Base-by-base conservation (phyloP, 2,329 filamentous ascomycete genomes). In the Epichloe bromicola region DNA sequence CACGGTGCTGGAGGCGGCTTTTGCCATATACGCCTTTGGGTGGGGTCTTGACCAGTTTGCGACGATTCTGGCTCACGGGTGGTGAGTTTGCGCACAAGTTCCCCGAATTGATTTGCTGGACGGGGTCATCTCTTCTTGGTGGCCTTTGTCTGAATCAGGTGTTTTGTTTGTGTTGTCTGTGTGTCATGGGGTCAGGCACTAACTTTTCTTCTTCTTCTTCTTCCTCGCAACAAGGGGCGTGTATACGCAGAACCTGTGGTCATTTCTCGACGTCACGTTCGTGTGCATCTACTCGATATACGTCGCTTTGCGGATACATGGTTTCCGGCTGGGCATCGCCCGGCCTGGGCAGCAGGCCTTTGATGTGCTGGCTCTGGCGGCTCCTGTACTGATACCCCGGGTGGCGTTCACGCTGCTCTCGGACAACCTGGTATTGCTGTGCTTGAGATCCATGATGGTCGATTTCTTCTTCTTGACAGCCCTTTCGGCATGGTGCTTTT, bases 171-270 rank as follows among this genome's bases (percentile, higher is more conserved):
- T 14, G n/a, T 26, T 7, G 7, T 6, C n/a, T 46, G 26, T 30
- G 26, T 48, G n/a, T n/a, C 11, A 6, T 12, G 12, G 10, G 15
- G 17, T 12, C 37, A 17, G 23, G 51, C 33, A 36, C 17, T 6
- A n/a, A 45, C 26, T 45, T 45, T 11, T 23, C 23, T 23, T 23
- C 23, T 23, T 30, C 7, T 30, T 10, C 8, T 30, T 11, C 3
- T 10, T 4, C 36, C 4, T 14, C 36, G 36, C 14, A 26, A 10
- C 2, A 49, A 79, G 86, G 86, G 79, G 80, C 52, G 87, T 93
- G 1, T 90, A 93, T 61, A 89, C 87, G 0, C 86, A 94, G 63
- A 91, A 93, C 58, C 70, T 94, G 3, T 94, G 88, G 88, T 88
- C 86, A 0, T 93, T 94, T 60, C 75, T 94, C 15, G 88, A 93